Percentiles rank a stretch among this genome's conserved stretches.
Conservation (phyloP, 2,329 filamentous ascomycete genomes). For the Trichoderma sp. region DNA sequence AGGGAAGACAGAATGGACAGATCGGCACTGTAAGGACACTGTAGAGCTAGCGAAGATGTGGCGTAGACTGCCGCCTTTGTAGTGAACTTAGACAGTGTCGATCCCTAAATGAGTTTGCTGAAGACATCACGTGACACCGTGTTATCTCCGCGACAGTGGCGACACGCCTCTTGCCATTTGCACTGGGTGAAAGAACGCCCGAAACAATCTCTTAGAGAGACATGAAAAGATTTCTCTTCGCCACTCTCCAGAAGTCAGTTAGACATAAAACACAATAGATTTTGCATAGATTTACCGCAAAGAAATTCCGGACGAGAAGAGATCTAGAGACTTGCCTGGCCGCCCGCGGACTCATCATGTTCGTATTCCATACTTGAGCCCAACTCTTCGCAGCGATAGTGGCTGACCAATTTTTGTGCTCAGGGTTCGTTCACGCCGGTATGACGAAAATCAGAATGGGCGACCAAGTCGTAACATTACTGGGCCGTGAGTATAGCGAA, state of each 20-base stretch:
- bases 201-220: not conserved
- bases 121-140: constrained; percentile 38
- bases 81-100: constrained; percentile 27
- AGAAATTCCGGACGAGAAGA: not conserved
- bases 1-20: constrained; percentile 18
- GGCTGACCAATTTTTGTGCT: not conserved
- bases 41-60: constrained; percentile 20
- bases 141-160: constrained; percentile 31
- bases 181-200: constrained; percentile 26
- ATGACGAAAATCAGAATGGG: constrained; percentile 24
- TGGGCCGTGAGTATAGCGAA: constrained; percentile 38
- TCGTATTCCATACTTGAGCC: not conserved
- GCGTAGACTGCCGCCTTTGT: not conserved
- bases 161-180: constrained; percentile 23
- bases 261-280: not conserved
- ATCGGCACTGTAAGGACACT: constrained; percentile 14
- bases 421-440: constrained; percentile 26
- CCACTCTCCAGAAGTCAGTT: not conserved
- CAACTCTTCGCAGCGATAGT: not conserved
- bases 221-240: not conserved
- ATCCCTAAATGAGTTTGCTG: not conserved
- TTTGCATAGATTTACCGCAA: not conserved
- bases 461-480: constrained; percentile 38
- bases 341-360: constrained; percentile 1
- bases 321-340: not conserved